Evolutionary conservation across 2,329 filamentous ascomycete genomes (phyloP), one percentile per base, ranked within the genome.

Genomic region (Colletotrichum filicis): DNA sequence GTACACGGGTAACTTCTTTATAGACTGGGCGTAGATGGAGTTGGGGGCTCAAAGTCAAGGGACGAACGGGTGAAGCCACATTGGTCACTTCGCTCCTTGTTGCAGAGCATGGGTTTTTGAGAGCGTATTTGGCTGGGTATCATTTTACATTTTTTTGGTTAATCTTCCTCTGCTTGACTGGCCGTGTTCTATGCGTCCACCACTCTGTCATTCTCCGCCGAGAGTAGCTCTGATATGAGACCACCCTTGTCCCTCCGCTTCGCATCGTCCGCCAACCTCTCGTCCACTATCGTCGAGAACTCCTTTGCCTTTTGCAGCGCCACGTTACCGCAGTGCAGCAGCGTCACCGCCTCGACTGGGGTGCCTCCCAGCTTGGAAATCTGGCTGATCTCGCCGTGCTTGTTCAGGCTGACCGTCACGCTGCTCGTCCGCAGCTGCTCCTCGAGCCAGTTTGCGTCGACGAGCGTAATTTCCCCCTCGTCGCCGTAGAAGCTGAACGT

Each of bases 351-450:
- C 80, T 98, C 94, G 14, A 98, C 90, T 0, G 95, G 90, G 24
- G 90, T 88, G 30, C 97, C 97, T 28, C 96, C 95, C 71, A 97
- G 90, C 85, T 99, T 99, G 35, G 95, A 92, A 73, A 98, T 90
- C 82, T 97, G 94, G 78, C 95, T 97, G 53, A 98, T 90, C 85
- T 98, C 95, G 28, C 95, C 95, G 79, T 95, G 93, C 79, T 91
- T 92, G 83, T 98, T 98, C 82, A 98, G 88, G 68, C 94, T 96
- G 78, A 98, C 90, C 7, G 94, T 94, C 77, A 94, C 90, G 81
- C 92, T 92, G 69, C 91, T 92, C 52, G 92, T 89, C 24, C 93
- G 87, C 70, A 95, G 86, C 81, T 95, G 92, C 84, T 97, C 94
- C 84, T 97, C 94, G 52, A 94, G 82, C 81, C 91, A 86, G 56